Percentiles rank a stretch among this genome's conserved stretches.
Evolutionary conservation across 257 asterid species (phyloP).

Genomic region (Euphrasia confusa): DNA sequence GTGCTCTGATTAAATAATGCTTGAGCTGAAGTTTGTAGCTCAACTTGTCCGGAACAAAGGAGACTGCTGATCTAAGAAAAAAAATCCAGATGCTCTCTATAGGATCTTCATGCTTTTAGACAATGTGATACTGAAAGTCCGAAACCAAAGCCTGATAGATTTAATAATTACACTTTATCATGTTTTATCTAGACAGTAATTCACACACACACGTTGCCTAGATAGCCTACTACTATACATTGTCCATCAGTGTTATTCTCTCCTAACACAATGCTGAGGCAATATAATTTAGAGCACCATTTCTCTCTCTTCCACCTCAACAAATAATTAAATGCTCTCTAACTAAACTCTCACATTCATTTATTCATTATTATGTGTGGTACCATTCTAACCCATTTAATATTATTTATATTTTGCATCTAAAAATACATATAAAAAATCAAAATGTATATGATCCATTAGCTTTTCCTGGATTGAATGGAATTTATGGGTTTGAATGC

Average conservation of each 20-base stretch:
- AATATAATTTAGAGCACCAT: neutral
- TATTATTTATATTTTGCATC: too few relatives aligned
- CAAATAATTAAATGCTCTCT: too few relatives aligned
- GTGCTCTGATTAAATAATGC: neutral
- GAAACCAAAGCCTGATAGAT: neutral
- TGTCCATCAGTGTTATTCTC: neutral
- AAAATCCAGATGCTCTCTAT: neutral
- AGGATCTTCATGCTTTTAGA: neutral
- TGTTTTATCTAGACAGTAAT: slow-evolving; percentile 3
- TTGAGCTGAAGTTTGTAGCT: neutral
- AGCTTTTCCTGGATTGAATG: too few relatives aligned
- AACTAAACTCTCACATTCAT: too few relatives aligned
- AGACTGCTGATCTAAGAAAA: neutral
- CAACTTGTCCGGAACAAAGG: neutral
- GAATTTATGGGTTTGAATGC: too few relatives aligned
- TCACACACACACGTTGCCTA: slow-evolving; percentile 5
- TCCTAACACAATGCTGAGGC: neutral
- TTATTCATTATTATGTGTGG: too few relatives aligned
- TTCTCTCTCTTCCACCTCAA: too few relatives aligned
- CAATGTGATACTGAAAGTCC: neutral
- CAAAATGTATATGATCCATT: neutral
- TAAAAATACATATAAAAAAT: neutral
- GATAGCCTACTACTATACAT: neutral
- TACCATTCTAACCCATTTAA: too few relatives aligned
- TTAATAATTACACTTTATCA: neutral